Evolutionary conservation across 2,329 filamentous ascomycete species (phyloP).

Genomic region (Plenodomus tracheiphilus): DNA sequence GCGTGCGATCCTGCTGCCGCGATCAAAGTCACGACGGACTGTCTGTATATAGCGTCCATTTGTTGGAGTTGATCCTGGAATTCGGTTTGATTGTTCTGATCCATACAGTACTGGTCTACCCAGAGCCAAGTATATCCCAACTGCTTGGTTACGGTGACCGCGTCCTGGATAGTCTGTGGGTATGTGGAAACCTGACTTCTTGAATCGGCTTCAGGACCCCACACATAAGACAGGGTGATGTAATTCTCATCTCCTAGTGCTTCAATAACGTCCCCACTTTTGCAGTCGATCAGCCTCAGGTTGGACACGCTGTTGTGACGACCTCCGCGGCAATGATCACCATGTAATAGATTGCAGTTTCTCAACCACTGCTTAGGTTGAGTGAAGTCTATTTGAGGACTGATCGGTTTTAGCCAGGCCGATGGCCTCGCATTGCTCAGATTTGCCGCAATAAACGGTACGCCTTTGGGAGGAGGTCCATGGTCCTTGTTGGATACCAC

Average conservation of each 20-base stretch:
- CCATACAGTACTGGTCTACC: conserved; percentile 4
- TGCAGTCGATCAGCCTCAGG: conserved; percentile 1
- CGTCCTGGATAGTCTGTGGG: background rate
- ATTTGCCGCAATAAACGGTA: conserved; percentile 6
- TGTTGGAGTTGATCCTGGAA: conserved; percentile 3
- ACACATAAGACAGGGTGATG: conserved; percentile 1
- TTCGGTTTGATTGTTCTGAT: background rate
- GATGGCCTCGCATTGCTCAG: background rate
- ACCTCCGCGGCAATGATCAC: conserved; percentile 1
- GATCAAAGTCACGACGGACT: conserved; percentile 9
- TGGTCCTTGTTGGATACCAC: conserved; percentile 5
- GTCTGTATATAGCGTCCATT: conserved; percentile 11
- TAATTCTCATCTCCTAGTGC: conserved; percentile 1
- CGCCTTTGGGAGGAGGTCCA: conserved; percentile 3
- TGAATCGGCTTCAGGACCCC: background rate
- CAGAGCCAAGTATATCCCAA: background rate
- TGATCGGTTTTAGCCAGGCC: conserved; percentile 1
- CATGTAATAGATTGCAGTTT: conserved; percentile 5
- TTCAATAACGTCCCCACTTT: conserved; percentile 1
- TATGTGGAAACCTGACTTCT: background rate
- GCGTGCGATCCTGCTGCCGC: conserved; percentile 5
- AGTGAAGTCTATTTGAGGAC: conserved; percentile 8
- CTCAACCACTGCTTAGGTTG: conserved; percentile 5
- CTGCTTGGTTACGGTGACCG: background rate
- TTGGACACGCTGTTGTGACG: background rate